Percentiles rank a stretch among this genome's conserved stretches.
Conservation (phyloP, 148 eudicot genomes). For the Pharnaceum exiguum region DNA sequence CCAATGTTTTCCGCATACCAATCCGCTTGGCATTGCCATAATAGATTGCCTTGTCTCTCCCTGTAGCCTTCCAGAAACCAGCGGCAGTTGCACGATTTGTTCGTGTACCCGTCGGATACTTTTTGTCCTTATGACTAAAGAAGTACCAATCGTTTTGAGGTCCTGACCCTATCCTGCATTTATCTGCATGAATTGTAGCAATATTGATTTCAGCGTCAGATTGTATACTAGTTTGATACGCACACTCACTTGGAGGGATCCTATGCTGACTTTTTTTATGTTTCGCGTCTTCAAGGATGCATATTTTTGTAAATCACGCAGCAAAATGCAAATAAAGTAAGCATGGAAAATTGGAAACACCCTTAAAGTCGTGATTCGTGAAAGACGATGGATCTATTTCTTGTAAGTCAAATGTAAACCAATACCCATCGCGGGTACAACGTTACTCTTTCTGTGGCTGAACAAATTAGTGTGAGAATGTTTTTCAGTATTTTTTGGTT, state of each 20-base stretch:
- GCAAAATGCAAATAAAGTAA: too few relatives aligned
- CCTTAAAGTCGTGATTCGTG: too few relatives aligned
- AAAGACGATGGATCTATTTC: too few relatives aligned
- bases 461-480: too few relatives aligned
- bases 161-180: conserved; percentile 83
- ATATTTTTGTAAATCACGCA: too few relatives aligned
- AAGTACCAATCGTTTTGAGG: conserved; percentile 93
- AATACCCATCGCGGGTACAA: too few relatives aligned
- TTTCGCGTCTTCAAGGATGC: too few relatives aligned
- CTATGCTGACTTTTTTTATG: too few relatives aligned
- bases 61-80: conserved; percentile 97
- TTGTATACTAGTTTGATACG: background rate
- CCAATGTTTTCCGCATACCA: conserved; percentile 91
- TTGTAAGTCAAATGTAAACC: too few relatives aligned
- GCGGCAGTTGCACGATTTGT: conserved; percentile 85
- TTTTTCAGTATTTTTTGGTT: too few relatives aligned
- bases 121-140: conserved; percentile 95
- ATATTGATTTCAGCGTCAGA: background rate
- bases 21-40: conserved; percentile 46
- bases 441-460: too few relatives aligned
- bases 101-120: conserved; percentile 87
- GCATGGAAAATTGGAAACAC: too few relatives aligned
- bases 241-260: background rate
- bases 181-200: conserved; percentile 36
- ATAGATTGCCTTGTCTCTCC: conserved; percentile 85